These are phyloP conservation scores for Pseudocercospora fuligena DNA, from an alignment of 2,329 filamentous ascomycete species.

Conservation along the genomic window DNA sequence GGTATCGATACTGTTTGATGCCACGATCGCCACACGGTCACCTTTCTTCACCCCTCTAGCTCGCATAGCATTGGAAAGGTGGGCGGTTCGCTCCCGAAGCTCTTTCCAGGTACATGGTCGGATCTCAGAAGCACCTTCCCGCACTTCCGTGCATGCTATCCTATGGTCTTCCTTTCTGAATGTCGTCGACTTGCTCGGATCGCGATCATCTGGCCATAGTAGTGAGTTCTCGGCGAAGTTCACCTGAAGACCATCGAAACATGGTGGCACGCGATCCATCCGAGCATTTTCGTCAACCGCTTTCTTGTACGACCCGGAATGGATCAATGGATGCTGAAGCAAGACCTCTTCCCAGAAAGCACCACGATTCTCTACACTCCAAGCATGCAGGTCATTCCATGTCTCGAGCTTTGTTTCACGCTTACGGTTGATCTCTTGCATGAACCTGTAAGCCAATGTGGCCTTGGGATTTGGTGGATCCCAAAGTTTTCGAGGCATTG, in stretches of 20 bases:
- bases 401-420: constrained; percentile 64
- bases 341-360: constrained; percentile 72
- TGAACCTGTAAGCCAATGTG: constrained; percentile 70
- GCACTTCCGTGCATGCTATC: constrained; percentile 72
- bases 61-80: constrained; percentile 69
- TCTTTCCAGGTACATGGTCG: constrained; percentile 68
- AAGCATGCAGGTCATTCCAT: constrained; percentile 72
- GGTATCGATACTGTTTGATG: constrained; percentile 75
- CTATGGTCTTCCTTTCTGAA: constrained; percentile 71
- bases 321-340: constrained; percentile 63
- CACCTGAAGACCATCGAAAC: constrained; percentile 75
- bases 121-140: constrained; percentile 65
- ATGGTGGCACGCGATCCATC: constrained; percentile 73
- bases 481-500: constrained; percentile 52
- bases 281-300: constrained; percentile 71
- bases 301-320: constrained; percentile 58
- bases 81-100: constrained; percentile 63
- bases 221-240: constrained; percentile 85
- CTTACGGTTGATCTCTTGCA: constrained; percentile 66
- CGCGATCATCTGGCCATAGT: constrained; percentile 56
- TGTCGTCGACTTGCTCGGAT: constrained; percentile 55
- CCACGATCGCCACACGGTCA: constrained; percentile 76
- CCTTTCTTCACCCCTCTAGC: constrained; percentile 69
- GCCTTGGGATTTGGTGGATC: constrained; percentile 43
- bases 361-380: constrained; percentile 65